These are phyloP conservation scores for Selenicereus undatus DNA, from an alignment of 148 eudicot genomes.

Conservation along the genomic window DNA sequence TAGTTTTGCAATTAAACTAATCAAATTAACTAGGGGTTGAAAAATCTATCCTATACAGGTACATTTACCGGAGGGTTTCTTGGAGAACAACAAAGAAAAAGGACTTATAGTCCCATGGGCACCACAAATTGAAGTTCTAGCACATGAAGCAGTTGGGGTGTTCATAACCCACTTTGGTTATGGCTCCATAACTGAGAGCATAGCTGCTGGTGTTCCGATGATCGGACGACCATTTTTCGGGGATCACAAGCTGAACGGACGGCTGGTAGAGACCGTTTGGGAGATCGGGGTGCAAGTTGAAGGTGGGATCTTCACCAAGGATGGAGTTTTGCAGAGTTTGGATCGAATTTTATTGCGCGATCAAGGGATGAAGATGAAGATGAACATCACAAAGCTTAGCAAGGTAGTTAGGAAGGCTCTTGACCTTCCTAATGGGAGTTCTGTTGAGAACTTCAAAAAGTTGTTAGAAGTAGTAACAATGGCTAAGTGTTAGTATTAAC, in stretches of 20 bases:
- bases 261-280: conserved; percentile 35
- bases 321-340: conserved; percentile 24
- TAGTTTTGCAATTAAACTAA: too few species aligned
- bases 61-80: conserved; percentile 30
- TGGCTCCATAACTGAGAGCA: conserved; percentile 35
- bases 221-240: conserved; percentile 33
- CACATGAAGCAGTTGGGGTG: conserved; percentile 34
- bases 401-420: conserved; percentile 25
- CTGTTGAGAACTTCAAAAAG: not conserved
- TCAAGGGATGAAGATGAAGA: conserved; percentile 31
- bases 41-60: not conserved
- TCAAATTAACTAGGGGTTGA: not conserved
- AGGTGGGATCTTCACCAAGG: conserved; percentile 33
- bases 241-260: conserved; percentile 35
- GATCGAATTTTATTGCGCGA: conserved; percentile 21
- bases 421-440: conserved; percentile 32
- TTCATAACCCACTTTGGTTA: conserved; percentile 42
- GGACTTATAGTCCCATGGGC: conserved; percentile 39
- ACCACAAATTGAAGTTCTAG: conserved; percentile 31
- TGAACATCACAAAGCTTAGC: conserved; percentile 15
- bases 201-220: conserved; percentile 29
- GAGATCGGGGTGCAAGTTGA: conserved; percentile 31
- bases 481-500: too few species aligned
- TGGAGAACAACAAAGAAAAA: conserved; percentile 15
- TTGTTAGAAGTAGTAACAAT: not conserved